A percentile compares a stretch with the other conserved stretches of the same genome.
Conservation (phyloP, 2,329 filamentous ascomycete genomes). For the Microsporum canis region DNA sequence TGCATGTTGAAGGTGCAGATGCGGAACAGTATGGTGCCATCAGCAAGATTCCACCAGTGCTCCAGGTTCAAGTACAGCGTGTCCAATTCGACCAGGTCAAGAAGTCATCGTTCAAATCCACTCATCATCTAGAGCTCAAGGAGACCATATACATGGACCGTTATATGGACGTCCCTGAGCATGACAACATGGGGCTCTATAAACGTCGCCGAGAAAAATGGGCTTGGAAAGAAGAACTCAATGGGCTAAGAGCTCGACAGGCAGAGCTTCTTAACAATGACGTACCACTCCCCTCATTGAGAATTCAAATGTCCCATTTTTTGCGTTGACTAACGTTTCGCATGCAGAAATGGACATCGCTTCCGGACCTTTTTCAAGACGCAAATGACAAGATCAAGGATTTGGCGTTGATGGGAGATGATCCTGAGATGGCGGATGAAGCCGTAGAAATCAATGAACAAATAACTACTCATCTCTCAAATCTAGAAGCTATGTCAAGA, state of each 20-base stretch:
- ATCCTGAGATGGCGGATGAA: slow-evolving; percentile 23
- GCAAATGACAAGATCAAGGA: slow-evolving; percentile 35
- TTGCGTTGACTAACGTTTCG: slow-evolving; percentile 10
- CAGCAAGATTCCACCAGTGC: slow-evolving; percentile 63
- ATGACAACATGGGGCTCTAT: slow-evolving; percentile 51
- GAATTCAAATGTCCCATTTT: background rate
- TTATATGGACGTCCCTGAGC: slow-evolving; percentile 58
- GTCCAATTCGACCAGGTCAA: slow-evolving; percentile 57
- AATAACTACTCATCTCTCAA: slow-evolving; percentile 34
- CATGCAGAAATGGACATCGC: slow-evolving; percentile 20
- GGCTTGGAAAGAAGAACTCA: slow-evolving; percentile 55
- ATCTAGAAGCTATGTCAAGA: slow-evolving; percentile 35
- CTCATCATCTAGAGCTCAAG: slow-evolving; percentile 65
- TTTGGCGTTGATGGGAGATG: slow-evolving; percentile 31
- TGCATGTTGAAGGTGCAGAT: slow-evolving; percentile 53
- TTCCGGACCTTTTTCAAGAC: slow-evolving; percentile 24
- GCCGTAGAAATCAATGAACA: slow-evolving; percentile 34
- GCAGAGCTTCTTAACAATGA: slow-evolving; percentile 33
- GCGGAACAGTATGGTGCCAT: slow-evolving; percentile 59
- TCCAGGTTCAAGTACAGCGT: slow-evolving; percentile 83
- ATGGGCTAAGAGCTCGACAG: slow-evolving; percentile 41
- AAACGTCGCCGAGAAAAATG: slow-evolving; percentile 58
- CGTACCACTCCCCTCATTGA: slow-evolving; percentile 2
- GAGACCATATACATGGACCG: slow-evolving; percentile 77
- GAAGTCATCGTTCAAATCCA: slow-evolving; percentile 57